Conservation (phyloP, 2,329 filamentous ascomycete species). For the Dothistroma septosporum region DNA sequence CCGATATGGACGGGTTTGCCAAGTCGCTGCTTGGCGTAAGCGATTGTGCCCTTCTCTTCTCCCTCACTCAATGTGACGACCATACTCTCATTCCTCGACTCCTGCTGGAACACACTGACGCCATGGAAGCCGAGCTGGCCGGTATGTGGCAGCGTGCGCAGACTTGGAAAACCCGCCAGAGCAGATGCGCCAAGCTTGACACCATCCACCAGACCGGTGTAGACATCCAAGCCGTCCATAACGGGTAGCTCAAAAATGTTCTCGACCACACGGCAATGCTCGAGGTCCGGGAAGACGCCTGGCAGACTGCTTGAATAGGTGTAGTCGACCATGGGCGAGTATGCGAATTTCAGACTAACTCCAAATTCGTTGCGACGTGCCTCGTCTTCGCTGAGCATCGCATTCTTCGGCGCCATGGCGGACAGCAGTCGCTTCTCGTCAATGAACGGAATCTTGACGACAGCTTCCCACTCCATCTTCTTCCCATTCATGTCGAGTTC, state of each 20-base stretch:
- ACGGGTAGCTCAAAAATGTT: slow-evolving; percentile 94
- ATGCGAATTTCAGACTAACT: slow-evolving; percentile 88
- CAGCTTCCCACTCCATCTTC: slow-evolving; percentile 99
- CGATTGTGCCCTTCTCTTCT: slow-evolving; percentile 64
- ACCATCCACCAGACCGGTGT: slow-evolving; percentile 77
- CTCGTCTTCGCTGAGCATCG: slow-evolving; percentile 71
- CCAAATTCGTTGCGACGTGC: slow-evolving; percentile 84
- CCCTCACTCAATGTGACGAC: slow-evolving; percentile 77
- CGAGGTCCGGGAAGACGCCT: slow-evolving; percentile 85
- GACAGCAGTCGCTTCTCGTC: slow-evolving; percentile 79
- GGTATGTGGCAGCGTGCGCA: slow-evolving; percentile 79
- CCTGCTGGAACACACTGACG: slow-evolving; percentile 90
- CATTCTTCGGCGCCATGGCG: slow-evolving; percentile 83
- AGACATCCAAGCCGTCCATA: slow-evolving; percentile 82
- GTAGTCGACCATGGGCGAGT: slow-evolving; percentile 71
- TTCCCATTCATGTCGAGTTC: slow-evolving; percentile 99
- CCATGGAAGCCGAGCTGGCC: slow-evolving; percentile 81
- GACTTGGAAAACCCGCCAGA: slow-evolving; percentile 87
- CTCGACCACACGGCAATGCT: slow-evolving; percentile 83
- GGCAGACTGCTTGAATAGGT: slow-evolving; percentile 82
- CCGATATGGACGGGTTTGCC: slow-evolving; percentile 85
- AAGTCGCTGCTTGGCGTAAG: slow-evolving; percentile 71
- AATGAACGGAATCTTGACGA: slow-evolving; percentile 98
- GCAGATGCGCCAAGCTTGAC: slow-evolving; percentile 77
- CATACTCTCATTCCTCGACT: slow-evolving; percentile 96